Base-by-base conservation (phyloP, 352 stramenopile genomes). In the Phytophthora uliginosa region DNA sequence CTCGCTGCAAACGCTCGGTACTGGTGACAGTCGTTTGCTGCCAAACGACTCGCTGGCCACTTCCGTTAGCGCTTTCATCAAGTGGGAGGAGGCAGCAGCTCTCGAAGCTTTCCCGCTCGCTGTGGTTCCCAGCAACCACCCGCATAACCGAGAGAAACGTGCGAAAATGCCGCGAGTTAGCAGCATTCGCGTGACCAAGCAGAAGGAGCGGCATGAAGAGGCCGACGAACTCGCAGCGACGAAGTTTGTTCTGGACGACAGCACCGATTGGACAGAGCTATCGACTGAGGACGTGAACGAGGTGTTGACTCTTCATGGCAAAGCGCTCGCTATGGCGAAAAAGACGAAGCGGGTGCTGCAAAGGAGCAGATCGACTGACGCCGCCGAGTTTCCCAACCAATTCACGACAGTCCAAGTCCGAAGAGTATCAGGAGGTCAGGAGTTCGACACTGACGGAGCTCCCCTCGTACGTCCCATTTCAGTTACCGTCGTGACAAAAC, bases 21-120 rank as follows among this genome's bases (percentile, higher is more conserved):
- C 5, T n/a, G 28, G 20, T 26, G 52, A 56, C 34, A 17, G 24
- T 31, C 40, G 17, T 12, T 33, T 59, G 13, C 15, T 47, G 12
- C 55, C 54, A 26, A 60, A 5, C 6, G 56, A 31, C 28, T 38
- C 56, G 7, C 10, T 66, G 9, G 24, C 9, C 20, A 57, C 20
- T 9, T 45, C 51, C 10, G 18, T 54, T 2, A 69, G 26, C 15
- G 7, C 71, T 2, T 78, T 59, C 9, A 60, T 75, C 20, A 78
- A 78, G 59, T 78, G 66, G 66, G 66, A 78, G 22, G 71, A 72
- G 0, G 18, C 7, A 0, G 17, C 42, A 26, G 20, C n/a, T n/a
- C 50, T 79, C 31, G 64, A 74, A 42, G 63, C 50, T 34, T 77
- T 77, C 5, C 63, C 73, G 4, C 63, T 79, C 6, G 54, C 59